Conservation (phyloP, 2,329 filamentous ascomycete species). For the Colletotrichum godetiae region DNA sequence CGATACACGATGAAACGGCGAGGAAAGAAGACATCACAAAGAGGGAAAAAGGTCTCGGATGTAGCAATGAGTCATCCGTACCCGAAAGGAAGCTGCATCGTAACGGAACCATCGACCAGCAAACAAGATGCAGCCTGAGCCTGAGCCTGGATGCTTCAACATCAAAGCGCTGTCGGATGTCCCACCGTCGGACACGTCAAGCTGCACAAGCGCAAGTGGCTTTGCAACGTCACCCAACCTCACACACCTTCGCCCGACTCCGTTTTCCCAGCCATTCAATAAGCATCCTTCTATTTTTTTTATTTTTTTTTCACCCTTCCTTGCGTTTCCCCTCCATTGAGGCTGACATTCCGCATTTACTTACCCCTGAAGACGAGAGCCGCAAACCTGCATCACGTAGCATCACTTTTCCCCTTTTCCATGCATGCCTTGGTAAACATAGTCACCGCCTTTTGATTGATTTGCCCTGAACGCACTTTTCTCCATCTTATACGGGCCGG, state of each 20-base stretch:
- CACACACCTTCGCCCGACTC: background rate
- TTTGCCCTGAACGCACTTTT: background rate
- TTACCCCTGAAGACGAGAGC: conserved; percentile 5
- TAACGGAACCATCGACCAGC: background rate
- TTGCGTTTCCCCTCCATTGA: background rate
- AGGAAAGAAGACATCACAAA: background rate
- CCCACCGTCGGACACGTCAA: conserved; percentile 21
- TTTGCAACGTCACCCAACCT: conserved; percentile 12
- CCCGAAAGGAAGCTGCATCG: background rate
- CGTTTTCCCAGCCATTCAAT: conserved; percentile 16
- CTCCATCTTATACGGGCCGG: conserved; percentile 1
- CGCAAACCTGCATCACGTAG: background rate
- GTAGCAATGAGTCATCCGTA: background rate
- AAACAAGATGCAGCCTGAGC: background rate
- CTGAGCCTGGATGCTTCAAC: background rate
- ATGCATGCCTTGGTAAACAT: background rate
- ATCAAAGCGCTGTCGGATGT: conserved; percentile 7
- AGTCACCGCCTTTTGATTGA: conserved; percentile 11
- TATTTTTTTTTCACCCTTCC: background rate
- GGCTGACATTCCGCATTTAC: background rate
- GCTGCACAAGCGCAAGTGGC: conserved; percentile 16
- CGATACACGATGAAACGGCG: background rate
- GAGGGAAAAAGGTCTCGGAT: background rate
- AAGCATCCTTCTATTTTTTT: background rate
- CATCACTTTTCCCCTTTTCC: background rate